These are phyloP conservation scores for Atkinsonella hypoxylon DNA, from an alignment of 2,329 filamentous ascomycete genomes.

Conservation along the genomic window DNA sequence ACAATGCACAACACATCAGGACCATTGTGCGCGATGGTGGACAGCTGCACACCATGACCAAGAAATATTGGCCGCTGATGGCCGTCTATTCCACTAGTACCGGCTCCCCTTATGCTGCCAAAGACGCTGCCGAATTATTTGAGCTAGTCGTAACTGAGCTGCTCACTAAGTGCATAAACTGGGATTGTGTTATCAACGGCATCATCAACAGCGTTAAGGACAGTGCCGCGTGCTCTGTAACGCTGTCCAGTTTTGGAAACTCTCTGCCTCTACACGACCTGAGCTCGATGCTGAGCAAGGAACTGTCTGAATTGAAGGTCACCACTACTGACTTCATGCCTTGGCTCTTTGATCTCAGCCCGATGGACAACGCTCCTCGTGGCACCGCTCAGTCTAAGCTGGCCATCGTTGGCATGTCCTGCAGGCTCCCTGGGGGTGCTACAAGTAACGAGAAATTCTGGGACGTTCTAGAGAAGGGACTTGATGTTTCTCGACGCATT, in stretches of 20 bases:
- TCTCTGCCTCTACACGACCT: constrained; percentile 3
- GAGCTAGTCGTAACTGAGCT: constrained; percentile 7
- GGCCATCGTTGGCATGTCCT: constrained; percentile 60
- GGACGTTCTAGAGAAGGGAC: constrained; percentile 27
- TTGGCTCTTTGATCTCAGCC: not conserved
- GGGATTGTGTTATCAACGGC: constrained; percentile 7
- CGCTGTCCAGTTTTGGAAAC: not conserved
- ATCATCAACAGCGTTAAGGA: not conserved
- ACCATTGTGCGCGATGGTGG: constrained; percentile 12
- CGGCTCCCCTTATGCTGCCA: constrained; percentile 5
- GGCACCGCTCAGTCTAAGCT: constrained; percentile 40
- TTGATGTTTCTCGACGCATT: constrained; percentile 49
- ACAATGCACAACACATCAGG: constrained; percentile 18
- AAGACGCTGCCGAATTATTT: constrained; percentile 5
- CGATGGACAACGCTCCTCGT: not conserved
- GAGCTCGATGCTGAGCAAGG: not conserved
- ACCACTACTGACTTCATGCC: not conserved
- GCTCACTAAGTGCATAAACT: constrained; percentile 7
- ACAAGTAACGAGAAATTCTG: constrained; percentile 21
- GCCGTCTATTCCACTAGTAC: constrained; percentile 7
- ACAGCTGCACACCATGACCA: not conserved
- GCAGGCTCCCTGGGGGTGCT: constrained; percentile 30
- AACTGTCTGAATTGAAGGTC: not conserved
- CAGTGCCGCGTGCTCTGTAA: not conserved
- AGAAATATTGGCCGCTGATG: not conserved